Evolutionary conservation across 208 protist genomes (phyloP), one percentile per base, ranked within the genome.

Genomic region (Leptomonas seymouri): DNA sequence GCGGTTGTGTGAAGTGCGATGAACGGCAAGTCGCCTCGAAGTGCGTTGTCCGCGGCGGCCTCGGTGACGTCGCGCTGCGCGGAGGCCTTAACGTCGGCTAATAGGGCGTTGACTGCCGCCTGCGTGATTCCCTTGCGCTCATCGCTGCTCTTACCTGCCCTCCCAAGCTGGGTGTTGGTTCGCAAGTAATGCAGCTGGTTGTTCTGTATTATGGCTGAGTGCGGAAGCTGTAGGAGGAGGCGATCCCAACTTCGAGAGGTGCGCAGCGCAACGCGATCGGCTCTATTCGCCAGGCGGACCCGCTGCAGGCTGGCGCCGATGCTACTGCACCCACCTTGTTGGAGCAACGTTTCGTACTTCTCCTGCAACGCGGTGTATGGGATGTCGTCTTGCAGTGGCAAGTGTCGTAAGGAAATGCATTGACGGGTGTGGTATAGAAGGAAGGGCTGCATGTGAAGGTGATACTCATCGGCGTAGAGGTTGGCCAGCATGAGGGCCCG

Each of bases 351-450:
- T 12, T 7, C 25, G 27, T 75, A 75, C 18, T 41, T 45, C 34
- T 63, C 64, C 49, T 50, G 67, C 51, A 53, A 65, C 53, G 30
- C 60, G 39, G 18, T 60, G 63, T 73, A 89, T 1, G 44, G 8
- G 16, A 18, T 55, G 63, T 89, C 84, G 28, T 50, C 64, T 1
- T 75, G 49, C n/a, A 89, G 61, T 0, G 69, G 74, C 1, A 89
- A 42, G 41, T 86, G 74, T 4, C 77, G 80, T 11, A 89, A 72
- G 14, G 71, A 71, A 21, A 89, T 73, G 44, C 77, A 82, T 44
- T 80, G 75, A 6, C 84, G 79, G 5, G 65, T 54, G 12, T 78
- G 57, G 53, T 89, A 89, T 12, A 84, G 61, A 20, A 89, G 77
- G 45, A 76, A 80, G 0, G 84, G 84, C 53, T 86, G 69, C 27